Base-by-base conservation (phyloP, 192 early-diverging fungal species). In the Coemansia sp. region DNA sequence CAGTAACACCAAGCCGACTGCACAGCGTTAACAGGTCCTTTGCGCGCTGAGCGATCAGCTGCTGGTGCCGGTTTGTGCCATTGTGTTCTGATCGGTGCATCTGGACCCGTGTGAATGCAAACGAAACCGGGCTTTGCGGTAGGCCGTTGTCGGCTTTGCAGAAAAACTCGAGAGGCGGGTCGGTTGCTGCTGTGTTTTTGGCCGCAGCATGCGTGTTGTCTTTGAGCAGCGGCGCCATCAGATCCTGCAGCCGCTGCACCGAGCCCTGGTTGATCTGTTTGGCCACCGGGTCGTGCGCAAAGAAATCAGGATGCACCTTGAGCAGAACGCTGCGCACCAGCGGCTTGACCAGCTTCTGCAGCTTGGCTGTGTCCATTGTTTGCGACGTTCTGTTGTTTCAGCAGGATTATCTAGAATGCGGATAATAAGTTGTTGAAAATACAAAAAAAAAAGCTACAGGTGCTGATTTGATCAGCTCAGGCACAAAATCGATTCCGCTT, bases 301-400 rank as follows among this genome's bases (percentile, higher is more conserved):
- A 82, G 36, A 71, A 82, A 56, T 82, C 79, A 2, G 79, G 79
- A 36, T 82, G 79, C 22, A 82, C 71, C 58, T 65, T 73, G 65
- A 71, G 60, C 64, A 82, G 56, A 51, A 82, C 74, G 8, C 71
- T 52, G 62, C 66, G 79, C 67, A 82, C 14, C 9, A 82, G 65
- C 36, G 79, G 79, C 65, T 82, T 82, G 32, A 73, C 68, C 51
- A 76, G 58, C 22, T 68, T 52, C 17, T 59, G 71, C 54, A 82
- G 79, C 38, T 33, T 61, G 6, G 66, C n/a, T 12, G 59, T 52
- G 67, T 59, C 48, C 57, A 68, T 68, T 28, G 22, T 28, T 28
- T 28, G 22, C 22, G 22, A 28, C 38, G 38, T 32, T 32, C 36
- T 61, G 45, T 4, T 51, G 58, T 18, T 51, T 15, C 48, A 1